A percentile compares a stretch with the other conserved stretches of the same genome.
Evolutionary conservation across 2,329 filamentous ascomycete genomes (phyloP).

Genomic region (Myriosclerotinia curreyana): DNA sequence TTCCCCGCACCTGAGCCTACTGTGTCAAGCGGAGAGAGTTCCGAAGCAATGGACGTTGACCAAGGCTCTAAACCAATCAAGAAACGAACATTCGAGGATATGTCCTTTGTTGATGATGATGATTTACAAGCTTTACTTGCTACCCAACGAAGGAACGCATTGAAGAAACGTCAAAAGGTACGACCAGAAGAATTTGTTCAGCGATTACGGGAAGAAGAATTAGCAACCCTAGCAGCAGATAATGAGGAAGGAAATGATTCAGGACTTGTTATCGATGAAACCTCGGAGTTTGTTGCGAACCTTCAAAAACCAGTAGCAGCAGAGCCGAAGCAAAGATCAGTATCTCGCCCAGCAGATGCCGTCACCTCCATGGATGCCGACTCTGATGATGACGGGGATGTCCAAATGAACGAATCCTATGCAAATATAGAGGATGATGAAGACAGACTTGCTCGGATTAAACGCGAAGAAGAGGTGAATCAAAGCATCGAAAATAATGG

Average conservation of each 20-base stretch:
- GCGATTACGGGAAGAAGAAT: constrained; percentile 65
- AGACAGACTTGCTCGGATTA: constrained; percentile 48
- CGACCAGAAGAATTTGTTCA: constrained; percentile 84
- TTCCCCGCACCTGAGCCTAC: constrained; percentile 45
- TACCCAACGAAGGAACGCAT: constrained; percentile 72
- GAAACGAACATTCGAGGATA: constrained; percentile 64
- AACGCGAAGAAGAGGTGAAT: constrained; percentile 47
- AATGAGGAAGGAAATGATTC: constrained; percentile 50
- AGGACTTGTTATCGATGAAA: constrained; percentile 91
- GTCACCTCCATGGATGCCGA: constrained; percentile 48
- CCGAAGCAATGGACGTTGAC: constrained; percentile 74
- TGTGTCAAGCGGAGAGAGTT: constrained; percentile 38
- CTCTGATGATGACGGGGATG: constrained; percentile 43
- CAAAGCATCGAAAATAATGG: constrained; percentile 63
- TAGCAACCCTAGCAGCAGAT: constrained; percentile 55
- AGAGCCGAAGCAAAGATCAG: constrained; percentile 46
- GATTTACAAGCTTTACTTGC: constrained; percentile 85
- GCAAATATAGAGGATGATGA: constrained; percentile 45
- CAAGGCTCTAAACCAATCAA: constrained; percentile 48
- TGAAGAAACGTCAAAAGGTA: constrained; percentile 88
- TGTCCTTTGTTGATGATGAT: constrained; percentile 82
- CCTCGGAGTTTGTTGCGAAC: constrained; percentile 88
- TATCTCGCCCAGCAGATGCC: constrained; percentile 41
- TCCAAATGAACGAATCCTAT: constrained; percentile 39
- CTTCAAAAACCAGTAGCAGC: constrained; percentile 64